Conservation (phyloP, 2,329 filamentous ascomycete genomes). For the Clarireedia hainanense region DNA sequence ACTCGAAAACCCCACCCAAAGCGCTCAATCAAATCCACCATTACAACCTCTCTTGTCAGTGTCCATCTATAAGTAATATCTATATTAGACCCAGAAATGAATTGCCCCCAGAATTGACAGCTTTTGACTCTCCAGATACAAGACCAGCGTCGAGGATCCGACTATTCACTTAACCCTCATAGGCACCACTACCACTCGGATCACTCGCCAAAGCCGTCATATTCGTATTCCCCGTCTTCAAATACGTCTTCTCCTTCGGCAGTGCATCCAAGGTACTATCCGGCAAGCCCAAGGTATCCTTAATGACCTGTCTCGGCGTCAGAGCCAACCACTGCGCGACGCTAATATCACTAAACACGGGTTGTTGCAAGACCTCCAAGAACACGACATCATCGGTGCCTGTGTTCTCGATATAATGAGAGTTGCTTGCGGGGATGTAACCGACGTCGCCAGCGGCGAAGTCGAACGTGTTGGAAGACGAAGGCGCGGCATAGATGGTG, state of each 20-base stretch:
- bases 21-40: no score
- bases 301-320: conserved; percentile 18
- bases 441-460: conserved; percentile 38
- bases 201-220: conserved; percentile 18
- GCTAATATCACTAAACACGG: conserved; percentile 37
- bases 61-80: no score
- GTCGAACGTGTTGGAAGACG: conserved; percentile 41
- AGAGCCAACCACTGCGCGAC: conserved; percentile 52
- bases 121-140: background rate
- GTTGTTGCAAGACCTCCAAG: conserved; percentile 49
- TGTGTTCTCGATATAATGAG: conserved; percentile 56
- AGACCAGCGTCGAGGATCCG: background rate
- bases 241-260: conserved; percentile 36
- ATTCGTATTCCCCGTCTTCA: conserved; percentile 34
- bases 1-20: no score
- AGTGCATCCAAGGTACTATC: conserved; percentile 32
- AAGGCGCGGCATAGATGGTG: conserved; percentile 6
- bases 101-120: no score
- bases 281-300: conserved; percentile 28
- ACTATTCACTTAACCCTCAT: conserved; percentile 1
- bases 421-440: conserved; percentile 46
- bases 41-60: no score
- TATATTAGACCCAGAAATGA: no score
- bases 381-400: conserved; percentile 49
- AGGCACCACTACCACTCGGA: conserved; percentile 17